These are phyloP conservation scores for Platismatia glauca DNA, from an alignment of 495 filamentous ascomycete species.

Conservation along the genomic window DNA sequence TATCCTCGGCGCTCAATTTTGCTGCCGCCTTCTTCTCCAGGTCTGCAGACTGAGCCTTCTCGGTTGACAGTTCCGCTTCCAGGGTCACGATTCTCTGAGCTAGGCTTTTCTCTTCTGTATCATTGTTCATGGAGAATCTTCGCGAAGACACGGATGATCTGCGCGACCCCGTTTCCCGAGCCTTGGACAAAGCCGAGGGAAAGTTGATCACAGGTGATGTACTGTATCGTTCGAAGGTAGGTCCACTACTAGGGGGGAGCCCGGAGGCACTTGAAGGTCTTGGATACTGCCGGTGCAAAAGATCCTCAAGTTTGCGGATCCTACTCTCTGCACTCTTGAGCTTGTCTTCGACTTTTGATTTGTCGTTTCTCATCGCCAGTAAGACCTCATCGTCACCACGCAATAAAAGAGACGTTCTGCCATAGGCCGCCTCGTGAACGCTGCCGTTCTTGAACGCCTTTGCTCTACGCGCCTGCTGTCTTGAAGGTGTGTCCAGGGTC, in stretches of 20 bases:
- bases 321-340: conserved; percentile 84
- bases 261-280: conserved; percentile 60
- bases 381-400: conserved; percentile 73
- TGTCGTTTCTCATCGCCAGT: conserved; percentile 63
- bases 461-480: conserved; percentile 64
- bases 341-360: conserved; percentile 67
- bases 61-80: conserved; percentile 65
- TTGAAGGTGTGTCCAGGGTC: conserved; percentile 57
- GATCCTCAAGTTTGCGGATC: conserved; percentile 82
- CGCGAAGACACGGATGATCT: conserved; percentile 58
- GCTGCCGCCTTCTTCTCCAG: conserved; percentile 52
- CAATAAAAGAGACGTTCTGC: conserved; percentile 70
- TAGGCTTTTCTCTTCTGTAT: conserved; percentile 53
- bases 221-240: conserved; percentile 20
- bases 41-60: conserved; percentile 49
- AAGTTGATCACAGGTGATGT: conserved; percentile 32
- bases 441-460: conserved; percentile 96
- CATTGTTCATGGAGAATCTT: conserved; percentile 58
- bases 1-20: conserved; percentile 49
- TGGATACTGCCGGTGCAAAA: conserved; percentile 76
- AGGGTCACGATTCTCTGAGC: conserved; percentile 65
- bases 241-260: conserved; percentile 36
- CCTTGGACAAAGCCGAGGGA: conserved; percentile 41
- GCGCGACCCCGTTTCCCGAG: conserved; percentile 48
- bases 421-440: conserved; percentile 72